phyloP scores from a whole-genome alignment of 2,329 filamentous ascomycete genomes.

The Lomentospora prolificans region DNA sequence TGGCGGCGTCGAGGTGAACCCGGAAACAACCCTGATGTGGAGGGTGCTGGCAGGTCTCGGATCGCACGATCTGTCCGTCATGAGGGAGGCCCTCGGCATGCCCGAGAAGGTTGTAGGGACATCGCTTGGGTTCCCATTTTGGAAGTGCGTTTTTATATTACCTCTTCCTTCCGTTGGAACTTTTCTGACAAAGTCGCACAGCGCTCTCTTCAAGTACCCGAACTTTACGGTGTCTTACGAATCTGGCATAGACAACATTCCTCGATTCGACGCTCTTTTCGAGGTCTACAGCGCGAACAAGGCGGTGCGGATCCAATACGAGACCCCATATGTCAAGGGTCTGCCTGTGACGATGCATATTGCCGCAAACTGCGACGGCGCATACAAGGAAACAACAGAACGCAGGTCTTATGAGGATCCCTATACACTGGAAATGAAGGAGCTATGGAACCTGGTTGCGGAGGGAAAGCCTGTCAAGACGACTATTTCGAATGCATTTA shows the following conservation, averaged over 20 bases:
- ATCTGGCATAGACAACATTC: conserved; percentile 40
- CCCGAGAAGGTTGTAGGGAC: conserved; percentile 34
- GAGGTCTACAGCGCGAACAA: conserved; percentile 41
- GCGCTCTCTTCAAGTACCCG: conserved; percentile 27
- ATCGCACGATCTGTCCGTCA: not conserved
- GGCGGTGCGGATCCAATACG: conserved; percentile 39
- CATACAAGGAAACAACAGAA: conserved; percentile 23
- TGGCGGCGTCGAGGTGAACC: conserved; percentile 2
- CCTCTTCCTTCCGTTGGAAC: not conserved
- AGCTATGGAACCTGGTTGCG: conserved; percentile 13
- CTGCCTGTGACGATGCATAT: conserved; percentile 35
- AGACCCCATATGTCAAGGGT: conserved; percentile 43
- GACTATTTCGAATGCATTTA: conserved; percentile 18
- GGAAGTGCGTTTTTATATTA: not conserved
- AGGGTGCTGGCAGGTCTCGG: not conserved
- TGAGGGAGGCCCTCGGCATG: conserved; percentile 29
- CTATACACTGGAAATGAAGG: conserved; percentile 23
- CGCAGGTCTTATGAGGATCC: conserved; percentile 31
- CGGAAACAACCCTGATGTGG: conserved; percentile 2
- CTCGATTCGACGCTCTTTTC: conserved; percentile 37
- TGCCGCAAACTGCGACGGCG: conserved; percentile 27
- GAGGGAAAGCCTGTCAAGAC: conserved; percentile 21
- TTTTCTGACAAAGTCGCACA: conserved; percentile 8
- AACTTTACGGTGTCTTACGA: conserved; percentile 43
- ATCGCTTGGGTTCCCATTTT: conserved; percentile 13